Percentiles rank a stretch among this genome's conserved stretches.
These are phyloP conservation scores for Solanum habrochaites DNA, from an alignment of 257 asterid genomes.

Conservation along the genomic window DNA sequence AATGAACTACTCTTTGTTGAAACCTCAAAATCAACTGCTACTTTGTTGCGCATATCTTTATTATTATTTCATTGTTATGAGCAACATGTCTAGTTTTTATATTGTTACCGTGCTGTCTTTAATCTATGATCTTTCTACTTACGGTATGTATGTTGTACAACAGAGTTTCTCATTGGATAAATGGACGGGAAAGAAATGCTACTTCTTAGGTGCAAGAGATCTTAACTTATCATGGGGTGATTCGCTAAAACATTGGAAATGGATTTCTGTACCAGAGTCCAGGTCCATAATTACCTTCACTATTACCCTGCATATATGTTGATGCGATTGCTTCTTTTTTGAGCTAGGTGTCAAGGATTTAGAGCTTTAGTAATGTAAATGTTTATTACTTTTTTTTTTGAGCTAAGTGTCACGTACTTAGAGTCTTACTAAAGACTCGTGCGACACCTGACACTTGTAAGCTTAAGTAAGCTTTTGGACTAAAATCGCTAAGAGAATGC, in stretches of 20 bases:
- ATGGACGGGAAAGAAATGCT: conserved; percentile 11
- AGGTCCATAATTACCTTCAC: background rate
- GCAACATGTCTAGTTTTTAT: background rate
- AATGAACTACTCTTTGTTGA: background rate
- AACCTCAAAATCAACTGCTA: background rate
- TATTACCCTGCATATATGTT: background rate
- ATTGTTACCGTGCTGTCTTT: background rate
- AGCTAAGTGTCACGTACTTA: too few species aligned
- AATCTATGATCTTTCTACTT: background rate
- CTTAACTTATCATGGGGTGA: background rate
- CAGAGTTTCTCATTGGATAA: conserved; percentile 10
- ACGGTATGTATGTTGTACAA: background rate
- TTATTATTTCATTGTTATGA: background rate
- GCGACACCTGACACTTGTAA: too few species aligned
- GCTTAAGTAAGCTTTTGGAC: too few species aligned
- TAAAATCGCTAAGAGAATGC: too few species aligned
- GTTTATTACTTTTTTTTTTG: too few species aligned
- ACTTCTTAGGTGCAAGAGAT: background rate
- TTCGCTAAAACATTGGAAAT: background rate
- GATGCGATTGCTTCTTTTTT: background rate
- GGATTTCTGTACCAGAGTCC: background rate
- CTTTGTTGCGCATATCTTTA: background rate
- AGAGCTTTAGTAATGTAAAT: too few species aligned
- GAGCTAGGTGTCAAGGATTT: too few species aligned
- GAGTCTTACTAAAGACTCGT: too few species aligned